These are phyloP conservation scores for Dioscorea alata DNA, from an alignment of 106 monocot species.

Conservation along the genomic window DNA sequence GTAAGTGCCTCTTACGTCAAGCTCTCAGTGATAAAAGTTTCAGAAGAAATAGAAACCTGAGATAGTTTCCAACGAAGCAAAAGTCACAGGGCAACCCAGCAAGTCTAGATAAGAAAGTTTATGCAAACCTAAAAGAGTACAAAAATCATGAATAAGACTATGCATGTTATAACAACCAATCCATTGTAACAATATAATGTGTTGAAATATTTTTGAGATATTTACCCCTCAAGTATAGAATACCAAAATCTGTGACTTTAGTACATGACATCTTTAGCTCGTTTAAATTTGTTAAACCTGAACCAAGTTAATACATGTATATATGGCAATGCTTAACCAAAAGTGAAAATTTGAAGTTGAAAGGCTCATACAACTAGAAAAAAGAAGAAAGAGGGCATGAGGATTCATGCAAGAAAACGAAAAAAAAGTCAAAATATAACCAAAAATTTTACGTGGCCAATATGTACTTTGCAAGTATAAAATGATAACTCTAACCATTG, in stretches of 20 bases:
- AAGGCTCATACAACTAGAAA: too few species aligned
- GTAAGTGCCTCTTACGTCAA: too few species aligned
- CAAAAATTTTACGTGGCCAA: too few species aligned
- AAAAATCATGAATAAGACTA: not conserved
- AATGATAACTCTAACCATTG: too few species aligned
- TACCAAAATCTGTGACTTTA: slow-evolving; percentile 78
- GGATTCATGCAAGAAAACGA: too few species aligned
- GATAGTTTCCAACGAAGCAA: slow-evolving; percentile 66
- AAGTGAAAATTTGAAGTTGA: too few species aligned
- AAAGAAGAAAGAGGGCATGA: too few species aligned
- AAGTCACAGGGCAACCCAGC: slow-evolving; percentile 88
- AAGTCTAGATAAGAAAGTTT: slow-evolving; percentile 74
- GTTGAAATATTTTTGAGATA: not conserved
- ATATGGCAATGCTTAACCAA: too few species aligned
- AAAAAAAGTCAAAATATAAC: too few species aligned
- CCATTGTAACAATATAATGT: not conserved
- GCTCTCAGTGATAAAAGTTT: too few species aligned
- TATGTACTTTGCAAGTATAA: too few species aligned
- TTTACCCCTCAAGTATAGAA: slow-evolving; percentile 76
- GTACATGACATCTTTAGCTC: slow-evolving; percentile 78
- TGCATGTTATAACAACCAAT: too few species aligned
- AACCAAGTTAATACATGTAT: slow-evolving; percentile 1
- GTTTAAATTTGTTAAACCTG: slow-evolving; percentile 84
- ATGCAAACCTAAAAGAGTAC: slow-evolving; percentile 37
- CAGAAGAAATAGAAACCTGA: slow-evolving; percentile 45